Evolutionary conservation across 1,284 basidiomycete genomes (phyloP).

Genomic region (Leccinum griseonigrum): DNA sequence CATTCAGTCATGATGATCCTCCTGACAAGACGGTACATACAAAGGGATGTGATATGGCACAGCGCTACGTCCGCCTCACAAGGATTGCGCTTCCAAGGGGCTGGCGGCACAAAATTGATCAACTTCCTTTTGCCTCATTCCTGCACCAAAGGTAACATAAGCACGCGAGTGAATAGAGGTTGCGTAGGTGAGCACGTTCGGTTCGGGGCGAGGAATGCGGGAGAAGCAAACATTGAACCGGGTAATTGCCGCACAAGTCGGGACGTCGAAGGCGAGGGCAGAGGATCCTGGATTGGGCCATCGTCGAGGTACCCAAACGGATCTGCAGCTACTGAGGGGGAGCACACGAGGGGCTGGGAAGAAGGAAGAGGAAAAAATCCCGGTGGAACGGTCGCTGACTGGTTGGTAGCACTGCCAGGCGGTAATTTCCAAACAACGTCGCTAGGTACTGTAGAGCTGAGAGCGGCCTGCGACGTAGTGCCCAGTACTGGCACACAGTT

Average conservation of each 20-base stretch:
- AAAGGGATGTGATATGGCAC: slow-evolving; percentile 85
- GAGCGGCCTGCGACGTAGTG: slow-evolving; percentile 44
- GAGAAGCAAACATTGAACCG: slow-evolving; percentile 35
- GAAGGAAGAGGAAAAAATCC: slow-evolving; percentile 1
- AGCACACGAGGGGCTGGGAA: slow-evolving; percentile 1
- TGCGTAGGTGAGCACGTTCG: slow-evolving; percentile 42
- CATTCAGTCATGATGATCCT: slow-evolving; percentile 2
- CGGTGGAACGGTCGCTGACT: background rate
- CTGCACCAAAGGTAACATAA: slow-evolving; percentile 81
- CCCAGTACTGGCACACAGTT: slow-evolving; percentile 77
- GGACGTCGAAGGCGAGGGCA: slow-evolving; percentile 26
- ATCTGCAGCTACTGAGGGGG: slow-evolving; percentile 29
- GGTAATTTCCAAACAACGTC: background rate
- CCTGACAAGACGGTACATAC: slow-evolving; percentile 40
- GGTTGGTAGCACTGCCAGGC: background rate
- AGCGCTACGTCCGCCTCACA: slow-evolving; percentile 45
- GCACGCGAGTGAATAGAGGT: slow-evolving; percentile 65
- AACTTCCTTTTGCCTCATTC: slow-evolving; percentile 77
- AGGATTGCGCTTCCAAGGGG: slow-evolving; percentile 58
- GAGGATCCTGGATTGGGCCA: slow-evolving; percentile 26
- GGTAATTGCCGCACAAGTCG: slow-evolving; percentile 35
- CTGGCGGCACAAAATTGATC: slow-evolving; percentile 73
- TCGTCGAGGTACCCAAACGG: slow-evolving; percentile 56
- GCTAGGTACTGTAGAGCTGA: background rate
- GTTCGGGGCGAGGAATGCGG: slow-evolving; percentile 35